phyloP scores from a whole-genome alignment of 2,329 filamentous ascomycete genomes.

The Aspergillus unguis region DNA sequence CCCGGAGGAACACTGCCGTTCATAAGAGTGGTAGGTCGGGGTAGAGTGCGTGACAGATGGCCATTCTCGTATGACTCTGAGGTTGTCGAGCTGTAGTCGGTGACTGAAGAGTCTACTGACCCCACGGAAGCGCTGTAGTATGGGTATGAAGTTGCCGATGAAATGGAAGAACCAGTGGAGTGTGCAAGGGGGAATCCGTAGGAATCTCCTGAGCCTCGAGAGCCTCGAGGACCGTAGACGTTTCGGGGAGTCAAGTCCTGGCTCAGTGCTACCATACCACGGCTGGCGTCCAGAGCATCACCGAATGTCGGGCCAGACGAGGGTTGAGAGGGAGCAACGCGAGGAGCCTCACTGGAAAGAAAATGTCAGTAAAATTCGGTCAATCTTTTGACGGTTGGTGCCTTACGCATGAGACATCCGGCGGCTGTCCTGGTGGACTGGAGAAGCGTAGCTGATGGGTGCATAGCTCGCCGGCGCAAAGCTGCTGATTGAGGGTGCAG shows the following conservation, averaged over 20 bases:
- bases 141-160: conserved; percentile 73
- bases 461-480: conserved; percentile 71
- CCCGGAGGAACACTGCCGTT: conserved; percentile 68
- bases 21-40: conserved; percentile 67
- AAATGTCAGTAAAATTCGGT: conserved; percentile 16
- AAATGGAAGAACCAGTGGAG: conserved; percentile 93
- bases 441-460: conserved; percentile 69
- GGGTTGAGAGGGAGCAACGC: conserved; percentile 43
- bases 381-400: conserved; percentile 18
- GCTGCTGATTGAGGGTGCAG: conserved; percentile 67
- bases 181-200: conserved; percentile 87
- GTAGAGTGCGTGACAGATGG: conserved; percentile 75
- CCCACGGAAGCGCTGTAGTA: conserved; percentile 80
- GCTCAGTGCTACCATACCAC: conserved; percentile 93
- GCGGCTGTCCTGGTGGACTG: conserved; percentile 57
- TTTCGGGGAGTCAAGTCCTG: conserved; percentile 86
- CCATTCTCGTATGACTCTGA: conserved; percentile 75
- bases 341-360: conserved; percentile 30
- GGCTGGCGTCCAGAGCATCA: conserved; percentile 86
- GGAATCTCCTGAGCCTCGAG: conserved; percentile 73
- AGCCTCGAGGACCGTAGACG: conserved; percentile 70
- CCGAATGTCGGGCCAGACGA: conserved; percentile 67
- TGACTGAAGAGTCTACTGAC: conserved; percentile 70
- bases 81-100: conserved; percentile 86
- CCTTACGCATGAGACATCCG: conserved; percentile 85